Evolutionary conservation across 108 stramenopile species (phyloP).

Genomic region (Skeletonema marinoi): DNA sequence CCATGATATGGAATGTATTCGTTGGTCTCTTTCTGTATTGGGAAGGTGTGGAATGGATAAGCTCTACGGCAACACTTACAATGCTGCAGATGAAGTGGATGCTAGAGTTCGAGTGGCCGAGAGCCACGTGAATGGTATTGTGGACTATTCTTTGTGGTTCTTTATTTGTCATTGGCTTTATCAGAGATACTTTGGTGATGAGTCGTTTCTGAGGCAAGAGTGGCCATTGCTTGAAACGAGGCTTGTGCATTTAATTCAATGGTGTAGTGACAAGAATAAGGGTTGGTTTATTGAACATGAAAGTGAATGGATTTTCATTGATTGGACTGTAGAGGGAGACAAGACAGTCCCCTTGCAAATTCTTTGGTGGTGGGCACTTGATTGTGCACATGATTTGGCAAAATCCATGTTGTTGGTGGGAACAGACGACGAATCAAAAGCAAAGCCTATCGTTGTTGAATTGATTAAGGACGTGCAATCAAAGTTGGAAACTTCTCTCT

Average conservation of each 20-base stretch:
- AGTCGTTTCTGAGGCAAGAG: slow-evolving; percentile 30
- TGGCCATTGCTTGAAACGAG: slow-evolving; percentile 28
- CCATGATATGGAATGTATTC: slow-evolving; percentile 22
- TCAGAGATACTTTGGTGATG: slow-evolving; percentile 46
- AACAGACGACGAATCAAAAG: neutral
- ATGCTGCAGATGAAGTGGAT: neutral
- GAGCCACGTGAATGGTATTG: slow-evolving; percentile 44
- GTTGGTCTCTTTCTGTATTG: slow-evolving; percentile 35
- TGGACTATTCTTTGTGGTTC: slow-evolving; percentile 51
- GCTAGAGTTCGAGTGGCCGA: slow-evolving; percentile 2
- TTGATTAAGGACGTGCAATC: slow-evolving; percentile 9
- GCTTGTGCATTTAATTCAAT: slow-evolving; percentile 14
- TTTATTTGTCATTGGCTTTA: slow-evolving; percentile 39
- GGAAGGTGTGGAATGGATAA: slow-evolving; percentile 42
- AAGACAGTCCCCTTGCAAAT: slow-evolving; percentile 36
- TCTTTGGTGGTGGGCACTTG: slow-evolving; percentile 52
- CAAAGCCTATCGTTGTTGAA: neutral
- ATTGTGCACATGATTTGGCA: slow-evolving; percentile 24
- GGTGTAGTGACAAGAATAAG: slow-evolving; percentile 20
- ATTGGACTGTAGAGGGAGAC: slow-evolving; percentile 36
- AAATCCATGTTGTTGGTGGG: neutral
- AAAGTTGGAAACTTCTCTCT: slow-evolving; percentile 16
- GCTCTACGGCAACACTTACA: neutral
- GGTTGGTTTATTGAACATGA: slow-evolving; percentile 28
- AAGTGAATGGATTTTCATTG: slow-evolving; percentile 45